These are phyloP conservation scores for Pyricularia sp. DNA, from an alignment of 2,329 filamentous ascomycete species.

Conservation along the genomic window DNA sequence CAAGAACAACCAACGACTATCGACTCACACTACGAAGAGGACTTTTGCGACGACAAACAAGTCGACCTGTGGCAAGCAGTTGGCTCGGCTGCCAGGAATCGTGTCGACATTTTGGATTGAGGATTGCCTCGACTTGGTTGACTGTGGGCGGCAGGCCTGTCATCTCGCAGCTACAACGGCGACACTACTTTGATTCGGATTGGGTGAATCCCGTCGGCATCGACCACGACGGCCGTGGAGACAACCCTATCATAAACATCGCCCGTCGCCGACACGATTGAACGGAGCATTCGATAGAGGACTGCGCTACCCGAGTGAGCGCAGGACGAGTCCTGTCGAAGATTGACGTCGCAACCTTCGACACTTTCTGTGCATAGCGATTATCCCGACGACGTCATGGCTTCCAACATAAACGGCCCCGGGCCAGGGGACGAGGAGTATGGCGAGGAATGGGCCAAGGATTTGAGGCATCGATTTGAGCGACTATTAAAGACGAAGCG, in stretches of 20 bases:
- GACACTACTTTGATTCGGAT: neutral
- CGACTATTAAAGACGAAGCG: conserved; percentile 78
- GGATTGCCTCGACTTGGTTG: too few relatives aligned
- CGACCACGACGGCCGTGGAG: neutral
- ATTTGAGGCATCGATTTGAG: conserved; percentile 77
- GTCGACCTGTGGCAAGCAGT: neutral
- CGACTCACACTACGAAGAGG: neutral
- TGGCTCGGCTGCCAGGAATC: neutral
- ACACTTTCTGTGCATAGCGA: neutral
- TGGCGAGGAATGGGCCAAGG: conserved; percentile 68
- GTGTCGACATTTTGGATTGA: neutral
- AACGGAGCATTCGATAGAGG: neutral
- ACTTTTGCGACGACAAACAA: neutral
- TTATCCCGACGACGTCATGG: conserved; percentile 15
- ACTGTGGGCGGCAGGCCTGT: neutral
- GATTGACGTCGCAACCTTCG: neutral
- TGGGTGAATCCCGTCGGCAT: neutral
- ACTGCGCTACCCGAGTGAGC: neutral
- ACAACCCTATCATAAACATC: neutral
- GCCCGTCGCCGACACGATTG: neutral
- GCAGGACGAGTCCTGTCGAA: neutral
- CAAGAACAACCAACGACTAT: too few relatives aligned
- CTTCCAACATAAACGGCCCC: conserved; percentile 14
- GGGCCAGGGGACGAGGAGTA: conserved; percentile 29
- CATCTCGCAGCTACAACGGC: neutral